phyloP scores from a whole-genome alignment of 2,329 filamentous ascomycete species.

The Aureobasidium sp. region DNA sequence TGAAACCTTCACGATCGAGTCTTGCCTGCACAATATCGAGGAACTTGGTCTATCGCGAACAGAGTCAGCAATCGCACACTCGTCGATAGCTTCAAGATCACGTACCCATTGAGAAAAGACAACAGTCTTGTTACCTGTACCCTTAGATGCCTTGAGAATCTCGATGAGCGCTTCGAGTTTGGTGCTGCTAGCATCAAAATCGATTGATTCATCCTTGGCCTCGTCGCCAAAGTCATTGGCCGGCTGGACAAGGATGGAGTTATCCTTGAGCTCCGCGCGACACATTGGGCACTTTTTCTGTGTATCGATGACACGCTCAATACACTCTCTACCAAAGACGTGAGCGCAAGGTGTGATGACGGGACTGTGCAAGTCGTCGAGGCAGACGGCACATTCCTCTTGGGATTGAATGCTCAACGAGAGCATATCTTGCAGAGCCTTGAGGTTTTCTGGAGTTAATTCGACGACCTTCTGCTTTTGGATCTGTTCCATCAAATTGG shows the following conservation, averaged over 20 bases:
- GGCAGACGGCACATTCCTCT: constrained; percentile 77
- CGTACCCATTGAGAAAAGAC: constrained; percentile 65
- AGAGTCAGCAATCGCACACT: not conserved
- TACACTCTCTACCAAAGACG: constrained; percentile 67
- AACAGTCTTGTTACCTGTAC: constrained; percentile 61
- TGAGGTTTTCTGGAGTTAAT: constrained; percentile 64
- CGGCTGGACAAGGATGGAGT: constrained; percentile 57
- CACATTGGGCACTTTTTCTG: constrained; percentile 84
- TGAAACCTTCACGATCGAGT: constrained; percentile 53
- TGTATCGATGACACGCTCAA: constrained; percentile 63
- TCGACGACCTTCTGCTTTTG: constrained; percentile 61
- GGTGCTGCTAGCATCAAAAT: constrained; percentile 62
- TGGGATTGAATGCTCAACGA: constrained; percentile 71
- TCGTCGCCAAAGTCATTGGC: constrained; percentile 46
- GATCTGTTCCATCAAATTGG: constrained; percentile 62
- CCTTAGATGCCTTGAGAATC: constrained; percentile 63
- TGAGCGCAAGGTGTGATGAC: constrained; percentile 84
- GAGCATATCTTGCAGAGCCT: constrained; percentile 66
- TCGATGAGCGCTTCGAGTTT: constrained; percentile 75
- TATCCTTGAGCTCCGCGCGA: constrained; percentile 58
- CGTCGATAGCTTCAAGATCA: constrained; percentile 34
- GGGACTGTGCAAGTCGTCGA: constrained; percentile 63
- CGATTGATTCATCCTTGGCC: constrained; percentile 37
- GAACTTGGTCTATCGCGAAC: constrained; percentile 42
- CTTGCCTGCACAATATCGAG: constrained; percentile 65